A percentile compares a stretch with the other conserved stretches of the same genome.
Evolutionary conservation across 257 asterid species (phyloP).

Genomic region (Solanum chaucha): DNA sequence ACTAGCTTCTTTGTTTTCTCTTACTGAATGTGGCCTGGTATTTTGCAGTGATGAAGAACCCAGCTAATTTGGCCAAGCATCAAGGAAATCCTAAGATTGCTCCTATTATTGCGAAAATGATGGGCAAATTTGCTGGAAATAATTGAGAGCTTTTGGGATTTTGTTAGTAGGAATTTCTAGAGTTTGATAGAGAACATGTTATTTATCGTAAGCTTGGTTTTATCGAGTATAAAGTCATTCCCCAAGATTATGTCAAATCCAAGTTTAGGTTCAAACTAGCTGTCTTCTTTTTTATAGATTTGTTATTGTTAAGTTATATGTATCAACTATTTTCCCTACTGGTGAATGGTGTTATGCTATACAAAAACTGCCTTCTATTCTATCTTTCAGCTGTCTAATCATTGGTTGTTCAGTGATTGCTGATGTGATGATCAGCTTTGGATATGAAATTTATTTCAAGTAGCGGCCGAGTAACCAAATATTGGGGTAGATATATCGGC

Average conservation of each 20-base stretch:
- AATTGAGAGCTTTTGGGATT: constrained; percentile 9
- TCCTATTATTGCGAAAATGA: constrained; percentile 75
- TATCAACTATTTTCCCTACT: not conserved
- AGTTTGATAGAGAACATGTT: not conserved
- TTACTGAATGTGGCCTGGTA: not conserved
- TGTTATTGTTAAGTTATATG: not conserved
- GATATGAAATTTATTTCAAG: not conserved
- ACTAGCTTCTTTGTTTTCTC: not conserved
- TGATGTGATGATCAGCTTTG: not conserved
- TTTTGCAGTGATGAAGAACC: constrained; percentile 85
- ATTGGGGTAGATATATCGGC: not conserved
- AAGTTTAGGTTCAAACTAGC: not conserved
- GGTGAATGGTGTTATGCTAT: not conserved
- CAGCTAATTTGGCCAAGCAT: constrained; percentile 85
- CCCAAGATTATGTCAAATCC: not conserved
- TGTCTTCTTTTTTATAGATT: not conserved
- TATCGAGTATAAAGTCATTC: not conserved
- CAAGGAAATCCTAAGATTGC: constrained; percentile 91
- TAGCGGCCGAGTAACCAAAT: not conserved
- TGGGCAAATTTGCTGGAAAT: constrained; percentile 64
- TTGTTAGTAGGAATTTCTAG: not conserved
- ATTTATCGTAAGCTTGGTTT: not conserved
- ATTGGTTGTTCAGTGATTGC: not conserved
- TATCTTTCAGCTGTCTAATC: not conserved
- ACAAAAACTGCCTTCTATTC: not conserved